Evolutionary conservation across 2,329 filamentous ascomycete species (phyloP).

Genomic region (Mollisiaceae sp.): DNA sequence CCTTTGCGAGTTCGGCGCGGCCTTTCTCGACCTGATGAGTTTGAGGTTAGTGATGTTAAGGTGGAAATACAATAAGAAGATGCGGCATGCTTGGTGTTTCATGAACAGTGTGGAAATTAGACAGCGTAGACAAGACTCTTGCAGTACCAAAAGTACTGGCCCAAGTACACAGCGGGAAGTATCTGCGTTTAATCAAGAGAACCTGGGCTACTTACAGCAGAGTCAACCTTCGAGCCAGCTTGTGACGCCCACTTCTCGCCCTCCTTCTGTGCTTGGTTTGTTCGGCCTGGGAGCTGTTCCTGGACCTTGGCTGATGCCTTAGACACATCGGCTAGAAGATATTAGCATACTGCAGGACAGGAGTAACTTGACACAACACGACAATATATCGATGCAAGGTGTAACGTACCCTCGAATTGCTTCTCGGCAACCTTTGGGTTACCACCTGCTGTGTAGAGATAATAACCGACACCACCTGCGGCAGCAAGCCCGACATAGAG

Average conservation of each 20-base stretch:
- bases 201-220: conserved; percentile 59
- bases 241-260: conserved; percentile 65
- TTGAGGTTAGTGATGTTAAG: conserved; percentile 18
- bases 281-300: conserved; percentile 65
- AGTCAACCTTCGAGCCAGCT: conserved; percentile 70
- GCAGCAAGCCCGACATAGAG: conserved; percentile 63
- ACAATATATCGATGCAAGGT: conserved; percentile 4
- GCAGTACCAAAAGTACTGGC: neutral
- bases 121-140: neutral
- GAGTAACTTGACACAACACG: neutral
- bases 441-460: conserved; percentile 87
- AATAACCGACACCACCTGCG: conserved; percentile 79
- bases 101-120: neutral
- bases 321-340: conserved; percentile 72
- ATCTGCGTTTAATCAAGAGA: neutral
- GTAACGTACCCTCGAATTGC: conserved; percentile 76
- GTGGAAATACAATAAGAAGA: neutral
- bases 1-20: conserved; percentile 64
- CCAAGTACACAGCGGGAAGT: neutral
- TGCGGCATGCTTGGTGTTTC: neutral
- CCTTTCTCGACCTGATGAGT: conserved; percentile 62
- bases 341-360: conserved; percentile 6
- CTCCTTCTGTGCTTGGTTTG: conserved; percentile 67
- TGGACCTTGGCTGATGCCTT: conserved; percentile 70
- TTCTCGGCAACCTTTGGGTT: conserved; percentile 83